Conservation (phyloP, 2,329 filamentous ascomycete species). For the Fusarium sp. region DNA sequence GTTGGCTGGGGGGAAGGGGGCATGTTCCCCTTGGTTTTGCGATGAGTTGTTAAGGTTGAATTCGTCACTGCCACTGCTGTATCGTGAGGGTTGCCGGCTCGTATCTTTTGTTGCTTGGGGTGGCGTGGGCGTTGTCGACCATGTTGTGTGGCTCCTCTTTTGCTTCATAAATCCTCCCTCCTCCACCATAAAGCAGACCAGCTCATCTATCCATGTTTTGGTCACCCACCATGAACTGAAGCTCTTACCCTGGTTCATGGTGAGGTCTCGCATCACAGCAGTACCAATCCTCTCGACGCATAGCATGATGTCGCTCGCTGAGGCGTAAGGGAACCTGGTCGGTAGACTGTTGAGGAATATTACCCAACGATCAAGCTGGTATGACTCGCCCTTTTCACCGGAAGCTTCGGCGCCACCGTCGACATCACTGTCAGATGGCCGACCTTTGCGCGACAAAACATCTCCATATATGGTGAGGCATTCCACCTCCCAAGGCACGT, state of each 20-base stretch:
- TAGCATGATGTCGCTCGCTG: conserved; percentile 76
- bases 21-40: conserved; percentile 59
- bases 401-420: conserved; percentile 43
- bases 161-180: conserved; percentile 86
- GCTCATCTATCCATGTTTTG: conserved; percentile 95
- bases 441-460: conserved; percentile 58
- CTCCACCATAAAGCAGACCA: conserved; percentile 89
- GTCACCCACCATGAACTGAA: conserved; percentile 96
- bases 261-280: conserved; percentile 82
- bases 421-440: conserved; percentile 44
- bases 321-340: conserved; percentile 76
- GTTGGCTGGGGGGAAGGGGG: conserved; percentile 59
- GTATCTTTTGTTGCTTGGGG: conserved; percentile 50
- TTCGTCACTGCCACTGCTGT: conserved; percentile 58
- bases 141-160: conserved; percentile 51
- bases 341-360: conserved; percentile 76
- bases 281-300: conserved; percentile 80
- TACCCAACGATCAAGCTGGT: conserved; percentile 82
- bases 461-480: conserved; percentile 69
- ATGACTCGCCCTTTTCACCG: conserved; percentile 55
- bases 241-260: conserved; percentile 78
- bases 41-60: conserved; percentile 55
- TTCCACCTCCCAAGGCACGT: conserved; percentile 72
- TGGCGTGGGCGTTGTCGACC: conserved; percentile 41
- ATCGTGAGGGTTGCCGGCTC: conserved; percentile 49